A percentile compares a stretch with the other conserved stretches of the same genome.
These are phyloP conservation scores for Fusarium compactum DNA, from an alignment of 2,329 filamentous ascomycete species.

Conservation along the genomic window DNA sequence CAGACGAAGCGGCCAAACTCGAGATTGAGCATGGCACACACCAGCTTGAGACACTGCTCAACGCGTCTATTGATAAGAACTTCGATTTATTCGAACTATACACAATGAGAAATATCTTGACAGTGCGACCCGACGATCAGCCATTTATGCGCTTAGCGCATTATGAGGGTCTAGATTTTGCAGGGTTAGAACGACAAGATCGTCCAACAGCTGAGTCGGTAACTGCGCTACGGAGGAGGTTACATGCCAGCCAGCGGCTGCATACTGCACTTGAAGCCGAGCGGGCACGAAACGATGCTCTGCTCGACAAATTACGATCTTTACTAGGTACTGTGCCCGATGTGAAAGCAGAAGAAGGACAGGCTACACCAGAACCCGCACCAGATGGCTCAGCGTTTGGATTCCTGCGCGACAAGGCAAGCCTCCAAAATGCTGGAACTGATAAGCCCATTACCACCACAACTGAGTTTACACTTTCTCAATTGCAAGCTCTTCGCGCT, in stretches of 20 bases:
- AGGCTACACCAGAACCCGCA: slow-evolving; percentile 2
- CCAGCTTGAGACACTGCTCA: slow-evolving; percentile 84
- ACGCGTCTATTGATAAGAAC: slow-evolving; percentile 83
- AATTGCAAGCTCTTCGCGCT: slow-evolving; percentile 81
- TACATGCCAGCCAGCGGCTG: slow-evolving; percentile 83
- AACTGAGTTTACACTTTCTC: slow-evolving; percentile 82
- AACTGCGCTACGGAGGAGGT: slow-evolving; percentile 75
- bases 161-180: slow-evolving; percentile 77
- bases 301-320: slow-evolving; percentile 72
- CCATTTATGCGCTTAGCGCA: slow-evolving; percentile 86
- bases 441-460: slow-evolving; percentile 75
- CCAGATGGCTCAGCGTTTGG: slow-evolving; percentile 56
- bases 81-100: slow-evolving; percentile 93
- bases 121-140: slow-evolving; percentile 74
- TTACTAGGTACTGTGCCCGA: slow-evolving; percentile 52
- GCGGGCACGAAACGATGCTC: slow-evolving; percentile 75
- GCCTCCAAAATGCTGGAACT: slow-evolving; percentile 63
- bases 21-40: slow-evolving; percentile 93
- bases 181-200: slow-evolving; percentile 34
- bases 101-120: slow-evolving; percentile 86
- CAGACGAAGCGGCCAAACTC: slow-evolving; percentile 58
- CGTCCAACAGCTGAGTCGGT: slow-evolving; percentile 75
- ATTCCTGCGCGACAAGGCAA: slow-evolving; percentile 69
- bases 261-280: slow-evolving; percentile 78
- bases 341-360: slow-evolving; percentile 45